A percentile compares a stretch with the other conserved stretches of the same genome.
These are phyloP conservation scores for Kregervanrija delftensis DNA, from an alignment of 805 yeast species.

Conservation along the genomic window DNA sequence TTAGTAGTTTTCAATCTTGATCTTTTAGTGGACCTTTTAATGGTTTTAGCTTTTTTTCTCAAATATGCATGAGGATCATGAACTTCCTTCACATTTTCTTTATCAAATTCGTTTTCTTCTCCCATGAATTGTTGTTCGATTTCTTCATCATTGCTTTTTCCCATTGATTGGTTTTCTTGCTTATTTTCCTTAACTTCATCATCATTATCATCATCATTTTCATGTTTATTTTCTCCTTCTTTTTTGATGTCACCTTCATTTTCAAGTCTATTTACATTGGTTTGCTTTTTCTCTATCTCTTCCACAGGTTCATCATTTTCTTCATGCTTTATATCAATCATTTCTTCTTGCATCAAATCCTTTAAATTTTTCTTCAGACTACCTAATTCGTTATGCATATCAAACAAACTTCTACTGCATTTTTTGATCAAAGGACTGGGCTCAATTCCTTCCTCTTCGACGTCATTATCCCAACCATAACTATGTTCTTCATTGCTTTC, in stretches of 20 bases:
- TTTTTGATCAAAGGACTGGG: conserved; percentile 9
- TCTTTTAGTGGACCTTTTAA: conserved; percentile 46
- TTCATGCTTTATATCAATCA: too few species aligned
- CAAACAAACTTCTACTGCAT: conserved; percentile 7
- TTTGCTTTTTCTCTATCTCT: background rate
- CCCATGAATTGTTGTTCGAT: conserved; percentile 8
- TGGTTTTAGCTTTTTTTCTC: conserved; percentile 35
- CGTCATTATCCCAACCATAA: background rate
- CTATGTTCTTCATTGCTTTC: background rate
- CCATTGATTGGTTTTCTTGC: conserved; percentile 8
- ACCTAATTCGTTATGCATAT: conserved; percentile 5
- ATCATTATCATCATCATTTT: conserved; percentile 3
- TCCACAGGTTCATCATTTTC: background rate
- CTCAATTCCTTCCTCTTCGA: background rate
- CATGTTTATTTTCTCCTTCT: background rate
- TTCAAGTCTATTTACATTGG: background rate
- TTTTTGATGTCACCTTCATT: background rate
- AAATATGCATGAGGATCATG: conserved; percentile 7
- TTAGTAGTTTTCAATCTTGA: conserved; percentile 39
- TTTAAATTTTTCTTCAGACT: conserved; percentile 6
- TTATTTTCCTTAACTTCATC: background rate
- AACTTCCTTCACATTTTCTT: background rate
- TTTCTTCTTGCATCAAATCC: conserved; percentile 3
- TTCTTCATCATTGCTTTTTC: conserved; percentile 12
- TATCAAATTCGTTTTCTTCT: conserved; percentile 8